These are phyloP conservation scores for Isoetes engelmannii DNA, from an alignment of 83 land plant species.

Conservation along the genomic window DNA sequence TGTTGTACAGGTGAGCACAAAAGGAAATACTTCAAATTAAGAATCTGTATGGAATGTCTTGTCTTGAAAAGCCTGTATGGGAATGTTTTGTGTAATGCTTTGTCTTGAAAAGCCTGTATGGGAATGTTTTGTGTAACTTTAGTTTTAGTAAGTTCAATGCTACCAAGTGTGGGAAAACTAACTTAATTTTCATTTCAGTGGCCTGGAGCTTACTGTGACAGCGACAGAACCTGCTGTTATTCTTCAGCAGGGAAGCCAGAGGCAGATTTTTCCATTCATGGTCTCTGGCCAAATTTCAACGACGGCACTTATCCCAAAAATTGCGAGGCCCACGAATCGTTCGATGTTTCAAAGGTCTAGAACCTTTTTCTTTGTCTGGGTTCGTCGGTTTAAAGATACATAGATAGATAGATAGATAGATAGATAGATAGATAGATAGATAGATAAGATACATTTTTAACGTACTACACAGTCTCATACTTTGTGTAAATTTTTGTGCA, in stretches of 20 bases:
- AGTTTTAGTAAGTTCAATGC: no score
- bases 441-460: background rate
- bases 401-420: no score
- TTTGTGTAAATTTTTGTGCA: background rate
- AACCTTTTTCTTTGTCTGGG: background rate
- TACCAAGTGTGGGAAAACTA: no score
- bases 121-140: no score
- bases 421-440: no score
- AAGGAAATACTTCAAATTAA: no score
- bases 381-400: background rate
- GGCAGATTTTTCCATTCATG: slow-evolving; percentile 72
- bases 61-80: background rate
- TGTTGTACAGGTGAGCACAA: slow-evolving; percentile 3
- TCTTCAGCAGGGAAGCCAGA: slow-evolving; percentile 74
- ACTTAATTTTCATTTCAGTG: slow-evolving; percentile 39
- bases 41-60: slow-evolving; percentile 3
- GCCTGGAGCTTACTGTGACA: slow-evolving; percentile 90
- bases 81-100: background rate
- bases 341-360: slow-evolving; percentile 43
- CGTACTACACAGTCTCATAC: background rate
- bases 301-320: slow-evolving; percentile 61
- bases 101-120: background rate
- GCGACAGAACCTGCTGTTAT: slow-evolving; percentile 54
- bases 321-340: slow-evolving; percentile 41
- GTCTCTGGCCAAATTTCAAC: slow-evolving; percentile 84